Evolutionary conservation across 2,329 filamentous ascomycete genomes (phyloP), one percentile per base, ranked within the genome.

Genomic region (Cytospora leucostoma): DNA sequence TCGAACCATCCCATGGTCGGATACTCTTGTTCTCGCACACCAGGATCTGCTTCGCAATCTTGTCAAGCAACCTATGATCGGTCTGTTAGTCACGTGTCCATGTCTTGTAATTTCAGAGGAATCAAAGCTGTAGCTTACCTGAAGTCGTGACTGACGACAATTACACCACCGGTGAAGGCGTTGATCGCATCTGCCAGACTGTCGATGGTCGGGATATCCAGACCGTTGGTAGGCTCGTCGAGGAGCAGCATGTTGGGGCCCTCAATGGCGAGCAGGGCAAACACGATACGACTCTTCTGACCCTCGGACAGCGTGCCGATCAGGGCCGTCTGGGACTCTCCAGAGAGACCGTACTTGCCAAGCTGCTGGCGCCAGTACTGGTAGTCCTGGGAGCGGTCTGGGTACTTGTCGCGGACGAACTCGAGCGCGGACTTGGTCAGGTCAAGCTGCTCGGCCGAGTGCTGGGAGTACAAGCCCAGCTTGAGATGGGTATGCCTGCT

Each of bases 351-450:
- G 77, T 99, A 99, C 69, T 89, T 87, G 73, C 95, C 95, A 44
- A 99, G 91, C 82, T 97, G 93, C 80, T 97, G 94, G 75, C 95
- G 88, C 95, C 95, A 99, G 87, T 95, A 99, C 82, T 99, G 95
- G 84, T 97, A 96, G 77, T 99, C 95, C 77, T 99, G 95, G 60
- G 88, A 93, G 80, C 94, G 92, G 68, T 88, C 83, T 51, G 83
- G 78, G 82, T 96, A 98, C 84, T 94, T 97, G 81, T 98, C 94
- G 68, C 95, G 91, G 67, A 98, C 94, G 75, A 99, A 99, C 79
- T 99, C 96, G 61, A 99, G 87, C 10, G 95, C 89, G 53, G 93
- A 97, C 85, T 99, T 99, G 79, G 93, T 99, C 68, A 99, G 84
- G 77, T 99, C 95, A 58, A 99, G 91, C 82, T 98, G 95, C 79